Conservation (phyloP, 2,329 filamentous ascomycete genomes). For the Nemania serpens region DNA sequence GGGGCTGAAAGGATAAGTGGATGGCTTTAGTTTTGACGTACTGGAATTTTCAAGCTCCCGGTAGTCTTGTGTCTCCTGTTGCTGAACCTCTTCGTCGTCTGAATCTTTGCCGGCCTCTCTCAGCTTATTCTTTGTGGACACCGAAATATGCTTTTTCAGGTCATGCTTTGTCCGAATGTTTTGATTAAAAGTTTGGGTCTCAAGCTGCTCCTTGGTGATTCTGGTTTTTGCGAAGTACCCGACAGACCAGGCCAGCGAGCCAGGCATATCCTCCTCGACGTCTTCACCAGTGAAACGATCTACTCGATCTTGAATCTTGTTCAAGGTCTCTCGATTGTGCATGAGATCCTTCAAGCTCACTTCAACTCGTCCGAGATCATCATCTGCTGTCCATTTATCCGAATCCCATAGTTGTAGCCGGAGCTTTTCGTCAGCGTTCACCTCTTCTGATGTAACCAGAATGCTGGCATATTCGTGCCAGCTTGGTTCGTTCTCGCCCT, state of each 20-base stretch:
- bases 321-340: conserved; percentile 60
- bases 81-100: conserved; percentile 65
- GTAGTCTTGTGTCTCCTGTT: conserved; percentile 70
- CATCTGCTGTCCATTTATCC: conserved; percentile 72
- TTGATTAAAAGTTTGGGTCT: conserved; percentile 63
- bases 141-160: conserved; percentile 60
- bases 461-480: conserved; percentile 74
- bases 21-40: neutral
- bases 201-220: conserved; percentile 65
- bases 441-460: conserved; percentile 71
- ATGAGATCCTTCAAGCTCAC: conserved; percentile 69
- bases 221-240: conserved; percentile 72
- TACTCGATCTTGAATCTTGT: conserved; percentile 64
- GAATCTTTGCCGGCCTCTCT: conserved; percentile 64
- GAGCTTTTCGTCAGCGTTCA: conserved; percentile 72
- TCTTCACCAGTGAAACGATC: conserved; percentile 71
- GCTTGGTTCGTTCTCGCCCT: conserved; percentile 67
- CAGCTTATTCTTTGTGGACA: conserved; percentile 63
- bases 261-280: conserved; percentile 69
- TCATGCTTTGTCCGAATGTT: conserved; percentile 62
- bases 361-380: conserved; percentile 75
- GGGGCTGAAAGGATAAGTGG: neutral
- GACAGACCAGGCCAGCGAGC: conserved; percentile 70
- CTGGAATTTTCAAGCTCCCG: conserved; percentile 62
- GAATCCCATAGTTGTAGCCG: conserved; percentile 77